Conservation (phyloP, 2,329 filamentous ascomycete species). For the Rhytidhysteron rufulum region DNA sequence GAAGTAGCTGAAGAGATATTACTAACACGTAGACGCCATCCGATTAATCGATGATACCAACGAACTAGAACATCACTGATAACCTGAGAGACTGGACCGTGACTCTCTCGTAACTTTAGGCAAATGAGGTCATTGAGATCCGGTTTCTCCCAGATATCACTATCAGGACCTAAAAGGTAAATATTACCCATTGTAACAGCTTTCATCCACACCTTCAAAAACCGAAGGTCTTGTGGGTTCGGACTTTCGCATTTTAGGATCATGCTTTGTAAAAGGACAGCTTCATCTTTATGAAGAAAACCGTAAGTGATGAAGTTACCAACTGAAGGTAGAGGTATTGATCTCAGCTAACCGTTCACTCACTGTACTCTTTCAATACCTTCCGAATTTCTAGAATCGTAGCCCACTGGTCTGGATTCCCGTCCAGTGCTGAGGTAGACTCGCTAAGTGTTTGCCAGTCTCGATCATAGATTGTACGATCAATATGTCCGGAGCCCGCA, state of each 20-base stretch:
- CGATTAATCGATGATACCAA: conserved; percentile 5
- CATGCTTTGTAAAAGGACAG: too few relatives aligned
- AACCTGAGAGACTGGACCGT: neutral
- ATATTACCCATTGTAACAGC: conserved; percentile 3
- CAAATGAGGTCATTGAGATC: conserved; percentile 1
- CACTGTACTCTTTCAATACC: neutral
- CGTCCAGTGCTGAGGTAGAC: neutral
- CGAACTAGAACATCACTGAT: neutral
- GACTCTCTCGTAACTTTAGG: neutral
- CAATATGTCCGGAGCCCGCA: conserved; percentile 1
- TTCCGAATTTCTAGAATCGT: neutral
- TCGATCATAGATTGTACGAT: conserved; percentile 13
- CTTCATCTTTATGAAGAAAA: too few relatives aligned
- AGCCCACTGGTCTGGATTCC: neutral
- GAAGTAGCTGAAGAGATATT: neutral
- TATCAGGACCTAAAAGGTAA: conserved; percentile 6
- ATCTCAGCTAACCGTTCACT: too few relatives aligned
- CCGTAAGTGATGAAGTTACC: too few relatives aligned
- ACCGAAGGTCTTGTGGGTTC: neutral
- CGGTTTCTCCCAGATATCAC: conserved; percentile 8
- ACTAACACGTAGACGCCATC: neutral
- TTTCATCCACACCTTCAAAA: conserved; percentile 3
- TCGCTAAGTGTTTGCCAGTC: conserved; percentile 8
- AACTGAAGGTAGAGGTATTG: too few relatives aligned
- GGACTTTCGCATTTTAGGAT: too few relatives aligned